Percentiles rank a stretch among this genome's conserved stretches.
phyloP scores from a whole-genome alignment of 768 basidiomycete genomes.

The Boletus edulis region DNA sequence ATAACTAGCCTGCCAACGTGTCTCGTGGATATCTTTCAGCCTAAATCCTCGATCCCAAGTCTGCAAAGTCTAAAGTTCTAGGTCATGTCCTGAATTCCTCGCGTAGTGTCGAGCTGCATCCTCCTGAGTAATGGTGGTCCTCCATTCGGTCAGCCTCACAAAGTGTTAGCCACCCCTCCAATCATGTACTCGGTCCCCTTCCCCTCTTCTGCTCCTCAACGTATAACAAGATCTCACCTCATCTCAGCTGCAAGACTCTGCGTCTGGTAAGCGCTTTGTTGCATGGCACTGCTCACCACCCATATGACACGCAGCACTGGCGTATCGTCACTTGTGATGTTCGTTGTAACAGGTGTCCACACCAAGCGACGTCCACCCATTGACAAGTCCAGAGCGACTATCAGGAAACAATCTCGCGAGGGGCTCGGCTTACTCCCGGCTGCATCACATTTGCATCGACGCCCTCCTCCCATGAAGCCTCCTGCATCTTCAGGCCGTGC shows the following conservation, averaged over 20 bases:
- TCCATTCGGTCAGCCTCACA: constrained; percentile 14
- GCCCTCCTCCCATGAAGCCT: not conserved
- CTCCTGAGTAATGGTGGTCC: no score
- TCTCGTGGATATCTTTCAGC: no score
- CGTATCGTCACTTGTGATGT: constrained; percentile 14
- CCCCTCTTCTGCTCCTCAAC: not conserved
- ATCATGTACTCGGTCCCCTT: not conserved
- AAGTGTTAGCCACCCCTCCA: constrained; percentile 14
- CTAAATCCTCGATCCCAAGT: no score
- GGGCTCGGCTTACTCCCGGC: not conserved
- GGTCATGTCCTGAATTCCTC: no score
- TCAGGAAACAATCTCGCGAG: not conserved
- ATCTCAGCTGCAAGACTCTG: not conserved
- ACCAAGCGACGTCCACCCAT: constrained; percentile 18
- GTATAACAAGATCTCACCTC: not conserved
- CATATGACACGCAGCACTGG: constrained; percentile 16
- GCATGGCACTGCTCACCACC: constrained; percentile 2
- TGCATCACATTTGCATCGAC: not conserved
- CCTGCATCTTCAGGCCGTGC: not conserved
- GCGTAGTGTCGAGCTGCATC: no score
- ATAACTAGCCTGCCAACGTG: no score
- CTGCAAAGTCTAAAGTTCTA: no score
- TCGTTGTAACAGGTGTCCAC: constrained; percentile 22
- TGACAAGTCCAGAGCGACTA: not conserved
- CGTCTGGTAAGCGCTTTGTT: constrained; percentile 9